phyloP scores from a whole-genome alignment of 2,329 filamentous ascomycete species.

The Fusarium illudens region DNA sequence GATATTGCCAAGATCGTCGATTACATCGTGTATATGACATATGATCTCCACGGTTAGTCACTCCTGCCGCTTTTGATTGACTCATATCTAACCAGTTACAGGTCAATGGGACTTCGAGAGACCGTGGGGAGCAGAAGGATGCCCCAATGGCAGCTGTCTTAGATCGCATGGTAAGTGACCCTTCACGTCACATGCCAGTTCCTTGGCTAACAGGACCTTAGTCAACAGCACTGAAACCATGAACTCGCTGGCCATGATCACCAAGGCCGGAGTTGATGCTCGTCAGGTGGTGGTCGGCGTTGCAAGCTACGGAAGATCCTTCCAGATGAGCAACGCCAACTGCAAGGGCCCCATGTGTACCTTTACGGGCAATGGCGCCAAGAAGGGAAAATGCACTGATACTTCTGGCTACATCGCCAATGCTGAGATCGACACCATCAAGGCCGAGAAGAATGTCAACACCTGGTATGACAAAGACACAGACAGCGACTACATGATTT shows the following conservation, averaged over 20 bases:
- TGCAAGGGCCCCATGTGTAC: constrained; percentile 42
- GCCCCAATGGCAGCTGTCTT: constrained; percentile 46
- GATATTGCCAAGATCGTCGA: constrained; percentile 40
- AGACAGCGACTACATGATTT: constrained; percentile 34
- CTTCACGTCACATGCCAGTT: background rate
- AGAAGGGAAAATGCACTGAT: constrained; percentile 13
- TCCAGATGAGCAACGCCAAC: constrained; percentile 44
- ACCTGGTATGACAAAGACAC: background rate
- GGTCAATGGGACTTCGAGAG: constrained; percentile 48
- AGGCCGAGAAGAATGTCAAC: constrained; percentile 20
- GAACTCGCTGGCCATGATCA: constrained; percentile 46
- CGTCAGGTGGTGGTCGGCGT: constrained; percentile 46
- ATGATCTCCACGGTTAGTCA: constrained; percentile 42
- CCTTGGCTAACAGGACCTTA: background rate
- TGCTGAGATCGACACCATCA: constrained; percentile 38
- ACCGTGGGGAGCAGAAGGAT: constrained; percentile 35
- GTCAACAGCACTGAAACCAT: constrained; percentile 49
- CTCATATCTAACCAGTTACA: background rate
- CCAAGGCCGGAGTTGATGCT: constrained; percentile 45
- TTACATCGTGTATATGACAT: constrained; percentile 50
- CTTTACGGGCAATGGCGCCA: constrained; percentile 31
- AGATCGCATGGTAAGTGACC: constrained; percentile 37
- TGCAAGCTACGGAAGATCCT: constrained; percentile 45
- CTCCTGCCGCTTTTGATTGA: too few relatives aligned
- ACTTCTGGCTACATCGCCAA: constrained; percentile 46